Conservation (phyloP, 306 rosid genomes). For the Prunus persica region DNA sequence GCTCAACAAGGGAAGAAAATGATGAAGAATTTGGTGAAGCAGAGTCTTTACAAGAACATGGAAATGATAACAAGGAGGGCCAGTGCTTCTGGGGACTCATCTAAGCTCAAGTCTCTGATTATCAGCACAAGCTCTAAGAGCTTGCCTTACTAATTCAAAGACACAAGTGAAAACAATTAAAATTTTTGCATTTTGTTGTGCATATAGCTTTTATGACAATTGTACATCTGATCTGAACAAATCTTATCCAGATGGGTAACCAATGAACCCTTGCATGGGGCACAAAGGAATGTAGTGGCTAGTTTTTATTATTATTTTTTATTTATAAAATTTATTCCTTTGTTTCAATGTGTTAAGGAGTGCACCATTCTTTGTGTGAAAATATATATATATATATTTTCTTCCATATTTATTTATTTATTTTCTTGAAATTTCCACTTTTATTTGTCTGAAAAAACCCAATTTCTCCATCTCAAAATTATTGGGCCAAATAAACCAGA, state of each 20-base stretch:
- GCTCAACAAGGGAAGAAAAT: constrained; percentile 64
- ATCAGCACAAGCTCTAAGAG: constrained; percentile 94
- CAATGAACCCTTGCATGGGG: constrained; percentile 14
- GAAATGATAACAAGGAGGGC: constrained; percentile 79
- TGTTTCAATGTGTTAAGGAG: background rate
- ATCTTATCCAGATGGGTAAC: background rate
- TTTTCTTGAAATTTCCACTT: background rate
- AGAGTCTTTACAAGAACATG: constrained; percentile 78
- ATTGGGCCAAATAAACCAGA: background rate
- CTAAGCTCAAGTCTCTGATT: constrained; percentile 61
- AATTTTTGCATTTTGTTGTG: constrained; percentile 19
- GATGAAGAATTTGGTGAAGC: constrained; percentile 94
- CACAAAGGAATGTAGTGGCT: background rate
- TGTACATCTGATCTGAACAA: constrained; percentile 12
- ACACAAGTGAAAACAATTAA: background rate
- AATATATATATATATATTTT: background rate
- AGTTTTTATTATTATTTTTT: background rate
- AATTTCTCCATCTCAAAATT: background rate
- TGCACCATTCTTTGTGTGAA: background rate
- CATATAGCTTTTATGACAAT: constrained; percentile 6
- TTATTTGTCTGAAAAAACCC: background rate
- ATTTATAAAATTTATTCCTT: background rate
- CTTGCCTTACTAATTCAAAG: constrained; percentile 56
- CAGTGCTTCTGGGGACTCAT: constrained; percentile 48
- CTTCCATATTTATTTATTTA: background rate